Evolutionary conservation across 2,329 filamentous ascomycete genomes (phyloP), one percentile per base, ranked within the genome.

Genomic region (Myrmaecium sp.): DNA sequence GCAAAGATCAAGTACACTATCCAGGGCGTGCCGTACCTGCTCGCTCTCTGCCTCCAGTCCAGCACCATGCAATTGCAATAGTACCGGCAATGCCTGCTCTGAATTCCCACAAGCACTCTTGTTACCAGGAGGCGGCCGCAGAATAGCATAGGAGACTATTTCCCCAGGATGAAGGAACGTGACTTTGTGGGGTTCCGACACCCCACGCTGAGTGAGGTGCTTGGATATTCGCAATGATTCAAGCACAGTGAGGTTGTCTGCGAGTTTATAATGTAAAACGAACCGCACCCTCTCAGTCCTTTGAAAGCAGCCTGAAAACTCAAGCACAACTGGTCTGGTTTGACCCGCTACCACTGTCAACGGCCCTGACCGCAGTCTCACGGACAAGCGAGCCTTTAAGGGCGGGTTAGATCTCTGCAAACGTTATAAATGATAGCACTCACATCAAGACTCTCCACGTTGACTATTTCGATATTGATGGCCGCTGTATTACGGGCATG

Each of bases 101-200:
- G 35, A 40, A 6, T 31, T 30, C 5, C 27, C 31, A 27, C 46
- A 51, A 4, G 42, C 42, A 10, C 47, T 47, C 30, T 55, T 52
- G 19, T 38, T 34, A n/a, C n/a, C n/a, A 1, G 61, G 57, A 6
- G 67, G 66, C 14, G 66, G 55, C n/a, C 62, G 54, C 20, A 71
- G 45, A 32, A 69, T 61, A 7, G 64, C 60, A 42, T 69, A 71
- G 4, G 65, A 69, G 6, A 66, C 55, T 26, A 61, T 60, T 17
- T 58, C 60, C 20, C 57, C 53, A 5, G 63, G 60, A 39, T 69
- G 64, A 18, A 61, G 42, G 36, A 58, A 69, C 2, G 65, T 69
- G 23, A 66, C 44, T 36, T 62, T 66, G 28, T 68, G 64, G 4
- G 62, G 46, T 6, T 58, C 48, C 24, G 53, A 47, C 5, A 52